Evolutionary conservation across 1,284 basidiomycete species (phyloP).

Genomic region (Testicularia cyperi): DNA sequence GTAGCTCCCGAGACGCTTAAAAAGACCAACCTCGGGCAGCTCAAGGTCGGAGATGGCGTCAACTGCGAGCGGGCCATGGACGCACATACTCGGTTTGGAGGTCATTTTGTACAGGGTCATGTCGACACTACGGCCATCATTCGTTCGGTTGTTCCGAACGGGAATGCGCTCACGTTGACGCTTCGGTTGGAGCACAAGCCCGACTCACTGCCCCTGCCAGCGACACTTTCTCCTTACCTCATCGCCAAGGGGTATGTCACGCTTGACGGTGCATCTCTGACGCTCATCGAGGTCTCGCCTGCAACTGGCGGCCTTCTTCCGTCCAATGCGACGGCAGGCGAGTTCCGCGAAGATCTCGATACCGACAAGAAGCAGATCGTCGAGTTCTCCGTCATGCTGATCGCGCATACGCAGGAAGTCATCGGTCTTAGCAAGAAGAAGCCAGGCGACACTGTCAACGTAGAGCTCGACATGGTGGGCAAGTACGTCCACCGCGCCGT

Average conservation of each 20-base stretch:
- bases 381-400: constrained; percentile 59
- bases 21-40: constrained; percentile 79
- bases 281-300: constrained; percentile 73
- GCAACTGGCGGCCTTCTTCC: constrained; percentile 46
- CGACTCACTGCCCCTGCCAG: constrained; percentile 66
- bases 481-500: constrained; percentile 58
- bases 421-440: constrained; percentile 54
- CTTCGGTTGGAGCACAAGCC: constrained; percentile 66
- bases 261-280: constrained; percentile 91
- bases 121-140: constrained; percentile 77
- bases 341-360: constrained; percentile 22
- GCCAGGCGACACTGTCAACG: constrained; percentile 54
- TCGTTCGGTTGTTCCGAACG: constrained; percentile 69
- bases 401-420: constrained; percentile 58
- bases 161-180: constrained; percentile 79
- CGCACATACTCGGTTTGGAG: constrained; percentile 86
- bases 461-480: constrained; percentile 60
- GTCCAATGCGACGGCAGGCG: constrained; percentile 38
- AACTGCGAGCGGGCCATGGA: constrained; percentile 95
- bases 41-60: constrained; percentile 76
- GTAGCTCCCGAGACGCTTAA: constrained; percentile 90
- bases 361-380: constrained; percentile 43
- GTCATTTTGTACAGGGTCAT: constrained; percentile 83
- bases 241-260: constrained; percentile 96
- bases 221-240: constrained; percentile 76